Evolutionary conservation across 148 eudicot genomes (phyloP).

Genomic region (Spergularia marina): DNA sequence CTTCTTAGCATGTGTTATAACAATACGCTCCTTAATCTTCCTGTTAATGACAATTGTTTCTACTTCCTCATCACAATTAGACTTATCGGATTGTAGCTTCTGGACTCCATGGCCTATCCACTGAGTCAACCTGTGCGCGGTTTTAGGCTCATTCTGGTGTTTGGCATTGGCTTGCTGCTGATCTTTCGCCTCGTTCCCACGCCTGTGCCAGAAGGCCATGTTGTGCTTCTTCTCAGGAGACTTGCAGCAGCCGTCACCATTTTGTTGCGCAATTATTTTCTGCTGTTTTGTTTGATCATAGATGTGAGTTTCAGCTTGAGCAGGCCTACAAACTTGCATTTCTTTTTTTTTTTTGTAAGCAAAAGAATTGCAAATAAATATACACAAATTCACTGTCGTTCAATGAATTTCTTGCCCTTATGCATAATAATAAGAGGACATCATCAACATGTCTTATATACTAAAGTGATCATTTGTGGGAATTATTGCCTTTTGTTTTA

Average conservation of each 20-base stretch:
- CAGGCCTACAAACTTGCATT: slow-evolving; percentile 26
- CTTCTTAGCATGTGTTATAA: slow-evolving; percentile 29
- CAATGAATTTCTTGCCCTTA: neutral
- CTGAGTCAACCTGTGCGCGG: slow-evolving; percentile 15
- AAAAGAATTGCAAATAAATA: no score
- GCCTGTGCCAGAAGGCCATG: slow-evolving; percentile 23
- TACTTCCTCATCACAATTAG: slow-evolving; percentile 9
- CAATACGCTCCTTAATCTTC: slow-evolving; percentile 25
- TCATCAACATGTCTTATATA: slow-evolving; percentile 24
- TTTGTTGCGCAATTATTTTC: slow-evolving; percentile 1
- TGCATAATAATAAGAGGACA: slow-evolving; percentile 5
- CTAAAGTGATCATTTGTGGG: slow-evolving; percentile 11
- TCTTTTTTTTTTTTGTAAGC: neutral
- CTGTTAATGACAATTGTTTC: slow-evolving; percentile 28
- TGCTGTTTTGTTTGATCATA: slow-evolving; percentile 11
- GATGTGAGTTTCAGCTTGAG: slow-evolving; percentile 11
- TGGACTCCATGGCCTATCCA: slow-evolving; percentile 24
- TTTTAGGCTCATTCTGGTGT: neutral
- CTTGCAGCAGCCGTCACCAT: neutral
- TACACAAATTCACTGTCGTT: neutral
- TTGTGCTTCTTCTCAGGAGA: slow-evolving; percentile 28
- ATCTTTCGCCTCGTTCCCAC: slow-evolving; percentile 14
- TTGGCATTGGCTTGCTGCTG: neutral
- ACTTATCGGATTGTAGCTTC: neutral
- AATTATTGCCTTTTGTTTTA: slow-evolving; percentile 16